Percentiles rank a stretch among this genome's conserved stretches.
Evolutionary conservation across 2,329 filamentous ascomycete genomes (phyloP).

Genomic region (Coniochaeta sp.): DNA sequence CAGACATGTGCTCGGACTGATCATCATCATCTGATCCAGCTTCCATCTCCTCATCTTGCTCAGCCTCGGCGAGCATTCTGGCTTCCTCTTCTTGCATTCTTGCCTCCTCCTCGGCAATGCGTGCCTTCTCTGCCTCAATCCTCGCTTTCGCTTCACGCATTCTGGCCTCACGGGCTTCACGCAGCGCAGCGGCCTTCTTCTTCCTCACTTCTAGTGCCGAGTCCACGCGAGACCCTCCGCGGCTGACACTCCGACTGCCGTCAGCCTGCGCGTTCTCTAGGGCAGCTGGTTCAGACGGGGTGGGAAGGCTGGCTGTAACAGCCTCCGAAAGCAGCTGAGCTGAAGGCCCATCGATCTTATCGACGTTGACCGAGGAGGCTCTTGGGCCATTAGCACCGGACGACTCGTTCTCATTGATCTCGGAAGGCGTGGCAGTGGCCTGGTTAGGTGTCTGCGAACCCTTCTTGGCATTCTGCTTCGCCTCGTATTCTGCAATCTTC

Average conservation of each 20-base stretch:
- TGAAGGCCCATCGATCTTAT: conserved; percentile 13
- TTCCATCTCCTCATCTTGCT: conserved; percentile 23
- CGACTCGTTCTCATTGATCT: conserved; percentile 12
- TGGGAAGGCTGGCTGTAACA: conserved; percentile 18
- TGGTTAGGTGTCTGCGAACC: conserved; percentile 21
- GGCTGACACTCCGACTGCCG: conserved; percentile 27
- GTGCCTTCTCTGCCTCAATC: background rate
- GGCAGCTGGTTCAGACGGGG: conserved; percentile 11
- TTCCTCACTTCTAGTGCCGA: conserved; percentile 35
- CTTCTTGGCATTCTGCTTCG: conserved; percentile 39
- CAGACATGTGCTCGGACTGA: conserved; percentile 1
- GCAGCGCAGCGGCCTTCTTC: conserved; percentile 36
- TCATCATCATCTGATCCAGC: background rate
- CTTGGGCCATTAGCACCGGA: background rate
- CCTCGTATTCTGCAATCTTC: conserved; percentile 52
- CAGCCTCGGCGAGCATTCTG: conserved; percentile 40
- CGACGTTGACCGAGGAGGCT: conserved; percentile 6
- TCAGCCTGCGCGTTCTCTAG: conserved; percentile 10
- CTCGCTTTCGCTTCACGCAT: conserved; percentile 28
- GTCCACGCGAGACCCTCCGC: conserved; percentile 30
- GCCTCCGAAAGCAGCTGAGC: conserved; percentile 17
- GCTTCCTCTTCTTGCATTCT: conserved; percentile 30
- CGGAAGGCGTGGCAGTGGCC: conserved; percentile 19
- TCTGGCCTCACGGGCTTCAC: conserved; percentile 11
- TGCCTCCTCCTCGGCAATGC: background rate